phyloP scores from a whole-genome alignment of 2,329 filamentous ascomycete genomes.

The Penicillium fuscoglaucum region DNA sequence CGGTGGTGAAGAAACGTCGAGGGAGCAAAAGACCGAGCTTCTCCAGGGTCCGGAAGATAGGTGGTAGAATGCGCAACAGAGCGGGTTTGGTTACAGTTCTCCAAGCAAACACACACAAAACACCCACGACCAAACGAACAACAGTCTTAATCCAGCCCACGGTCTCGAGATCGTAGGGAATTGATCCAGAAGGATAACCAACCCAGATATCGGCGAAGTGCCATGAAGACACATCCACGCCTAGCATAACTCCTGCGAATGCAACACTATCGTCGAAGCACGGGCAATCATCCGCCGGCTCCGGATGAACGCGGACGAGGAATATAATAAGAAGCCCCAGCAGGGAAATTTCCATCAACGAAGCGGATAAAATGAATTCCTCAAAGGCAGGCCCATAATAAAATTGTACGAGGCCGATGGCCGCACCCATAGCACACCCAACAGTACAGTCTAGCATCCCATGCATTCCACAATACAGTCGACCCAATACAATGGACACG shows the following conservation, averaged over 20 bases:
- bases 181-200: slow-evolving; percentile 57
- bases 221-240: slow-evolving; percentile 80
- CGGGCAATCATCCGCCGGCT: slow-evolving; percentile 93
- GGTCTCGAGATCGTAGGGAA: slow-evolving; percentile 64
- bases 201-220: slow-evolving; percentile 65
- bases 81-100: slow-evolving; percentile 84
- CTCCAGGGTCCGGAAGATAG: slow-evolving; percentile 83
- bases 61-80: slow-evolving; percentile 74
- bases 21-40: slow-evolving; percentile 76
- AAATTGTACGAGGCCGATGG: slow-evolving; percentile 59
- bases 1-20: slow-evolving; percentile 84
- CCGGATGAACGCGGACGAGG: slow-evolving; percentile 85
- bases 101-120: slow-evolving; percentile 85
- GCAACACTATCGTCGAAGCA: slow-evolving; percentile 96
- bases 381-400: slow-evolving; percentile 63
- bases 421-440: slow-evolving; percentile 73
- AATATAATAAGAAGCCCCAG: slow-evolving; percentile 67
- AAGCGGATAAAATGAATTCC: slow-evolving; percentile 65
- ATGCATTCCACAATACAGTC: slow-evolving; percentile 98
- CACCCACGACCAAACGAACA: slow-evolving; percentile 72
- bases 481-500: slow-evolving; percentile 82
- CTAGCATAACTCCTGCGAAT: slow-evolving; percentile 87
- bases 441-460: slow-evolving; percentile 88
- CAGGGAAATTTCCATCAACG: slow-evolving; percentile 64
- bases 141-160: slow-evolving; percentile 66